Conservation (phyloP, 345 rosid species). For the Citrus maxima region DNA sequence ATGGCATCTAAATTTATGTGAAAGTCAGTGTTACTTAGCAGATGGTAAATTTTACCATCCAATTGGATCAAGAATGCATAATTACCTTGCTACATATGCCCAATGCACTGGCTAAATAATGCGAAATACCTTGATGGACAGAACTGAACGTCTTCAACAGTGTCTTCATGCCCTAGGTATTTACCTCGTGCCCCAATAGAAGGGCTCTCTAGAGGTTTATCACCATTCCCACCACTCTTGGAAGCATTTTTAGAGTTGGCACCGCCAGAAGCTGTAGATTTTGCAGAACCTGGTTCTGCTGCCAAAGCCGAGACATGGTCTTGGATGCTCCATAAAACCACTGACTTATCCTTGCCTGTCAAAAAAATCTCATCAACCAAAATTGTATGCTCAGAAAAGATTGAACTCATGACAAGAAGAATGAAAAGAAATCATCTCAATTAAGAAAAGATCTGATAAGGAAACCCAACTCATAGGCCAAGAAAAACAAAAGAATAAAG, state of each 20-base stretch:
- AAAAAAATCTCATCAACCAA: not conserved
- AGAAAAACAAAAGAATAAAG: not conserved
- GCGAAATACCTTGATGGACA: slow-evolving; percentile 56
- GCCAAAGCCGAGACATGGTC: slow-evolving; percentile 53
- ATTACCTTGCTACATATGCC: not conserved
- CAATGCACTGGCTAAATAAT: slow-evolving; percentile 8
- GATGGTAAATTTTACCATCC: not conserved
- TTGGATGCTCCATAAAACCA: slow-evolving; percentile 64
- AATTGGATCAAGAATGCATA: not conserved
- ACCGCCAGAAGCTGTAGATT: slow-evolving; percentile 39
- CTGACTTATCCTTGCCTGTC: slow-evolving; percentile 61
- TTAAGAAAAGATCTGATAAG: slow-evolving; percentile 3
- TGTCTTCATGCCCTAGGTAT: slow-evolving; percentile 55
- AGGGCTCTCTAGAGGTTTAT: slow-evolving; percentile 39
- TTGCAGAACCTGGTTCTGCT: slow-evolving; percentile 30
- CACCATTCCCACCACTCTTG: slow-evolving; percentile 40
- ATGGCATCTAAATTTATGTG: not conserved
- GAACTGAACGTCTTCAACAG: slow-evolving; percentile 71
- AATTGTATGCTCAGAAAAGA: not conserved
- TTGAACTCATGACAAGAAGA: not conserved
- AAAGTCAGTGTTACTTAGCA: not conserved
- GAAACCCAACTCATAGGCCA: slow-evolving; percentile 1
- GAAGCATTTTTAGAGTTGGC: slow-evolving; percentile 36
- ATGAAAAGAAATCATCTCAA: not conserved
- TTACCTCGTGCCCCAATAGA: slow-evolving; percentile 51